Conservation (phyloP, 495 filamentous ascomycete genomes). For the Hypoxylon intermedium region DNA sequence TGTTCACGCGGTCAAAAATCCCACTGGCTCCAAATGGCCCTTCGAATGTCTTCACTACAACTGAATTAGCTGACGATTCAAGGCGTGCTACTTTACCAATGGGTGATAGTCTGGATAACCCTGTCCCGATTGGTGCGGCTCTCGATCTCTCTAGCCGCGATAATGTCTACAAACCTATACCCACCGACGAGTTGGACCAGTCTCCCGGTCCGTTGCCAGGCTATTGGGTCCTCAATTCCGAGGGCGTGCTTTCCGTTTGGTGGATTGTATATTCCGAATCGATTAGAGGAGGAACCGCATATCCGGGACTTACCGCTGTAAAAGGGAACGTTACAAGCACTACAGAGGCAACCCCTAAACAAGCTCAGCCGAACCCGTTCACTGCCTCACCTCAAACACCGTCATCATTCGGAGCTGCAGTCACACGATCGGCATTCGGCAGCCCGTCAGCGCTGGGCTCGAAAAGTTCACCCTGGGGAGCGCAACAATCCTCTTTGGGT, state of each 20-base stretch:
- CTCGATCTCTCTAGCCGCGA: slow-evolving; percentile 84
- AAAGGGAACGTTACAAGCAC: slow-evolving; percentile 39
- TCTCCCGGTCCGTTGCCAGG: slow-evolving; percentile 86
- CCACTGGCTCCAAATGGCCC: slow-evolving; percentile 68
- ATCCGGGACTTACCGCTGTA: slow-evolving; percentile 68
- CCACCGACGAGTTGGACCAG: slow-evolving; percentile 71
- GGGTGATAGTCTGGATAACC: slow-evolving; percentile 66
- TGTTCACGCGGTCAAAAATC: slow-evolving; percentile 73
- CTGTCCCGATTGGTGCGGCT: slow-evolving; percentile 78
- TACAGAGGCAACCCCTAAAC: slow-evolving; percentile 37
- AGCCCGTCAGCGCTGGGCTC: slow-evolving; percentile 47
- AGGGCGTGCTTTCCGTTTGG: slow-evolving; percentile 85
- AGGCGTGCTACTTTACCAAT: slow-evolving; percentile 79
- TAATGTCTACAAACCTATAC: slow-evolving; percentile 78
- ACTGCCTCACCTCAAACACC: slow-evolving; percentile 26
- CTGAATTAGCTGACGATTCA: slow-evolving; percentile 76
- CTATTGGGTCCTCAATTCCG: slow-evolving; percentile 84
- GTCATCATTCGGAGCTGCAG: slow-evolving; percentile 43
- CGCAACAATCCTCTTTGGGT: slow-evolving; percentile 30
- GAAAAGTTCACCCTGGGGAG: slow-evolving; percentile 52
- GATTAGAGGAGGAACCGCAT: slow-evolving; percentile 73
- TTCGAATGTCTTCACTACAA: slow-evolving; percentile 74
- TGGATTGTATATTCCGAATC: slow-evolving; percentile 91
- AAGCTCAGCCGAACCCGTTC: slow-evolving; percentile 41
- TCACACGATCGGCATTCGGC: slow-evolving; percentile 45